Evolutionary conservation across 2,329 filamentous ascomycete species (phyloP), one percentile per base, ranked within the genome.

Genomic region (Ceratocystis eucalypticola): DNA sequence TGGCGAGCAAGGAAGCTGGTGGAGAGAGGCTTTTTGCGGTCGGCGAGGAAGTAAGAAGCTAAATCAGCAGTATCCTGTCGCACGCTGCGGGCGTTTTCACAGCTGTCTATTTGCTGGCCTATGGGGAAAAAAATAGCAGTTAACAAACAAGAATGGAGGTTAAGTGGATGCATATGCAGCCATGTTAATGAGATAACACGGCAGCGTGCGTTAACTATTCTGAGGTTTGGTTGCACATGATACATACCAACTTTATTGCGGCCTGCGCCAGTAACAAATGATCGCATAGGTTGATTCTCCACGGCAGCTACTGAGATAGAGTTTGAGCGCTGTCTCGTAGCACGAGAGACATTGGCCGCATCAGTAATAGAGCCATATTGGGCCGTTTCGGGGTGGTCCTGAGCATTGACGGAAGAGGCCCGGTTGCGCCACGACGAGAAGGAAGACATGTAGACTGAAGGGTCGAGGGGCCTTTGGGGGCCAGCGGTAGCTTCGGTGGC

Each of bases 51-150:
- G 73, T 92, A 91, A 20, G 84, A 90, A 55, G 91, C 91, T 66
- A 96, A 80, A 75, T 96, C 90, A 64, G 91, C 89, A 1, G 91
- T 95, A 73, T 94, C 88, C 75, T 94, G 87, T 69, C 91, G 87
- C 50, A 96, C 88, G 70, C 86, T 88, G 68, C 86, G 84, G 44
- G 89, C 88, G 74, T 89, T 89, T 71, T 89, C 84, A 20, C 84
- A 82, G 71, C 84, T 88, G 73, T 93, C 88, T 75, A 83, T 77
- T 80, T 83, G 69, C 53, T 66, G 59, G 64, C 66, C 66, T 68
- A 7, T 22, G 5, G 1, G 8, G 20, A 12, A 20, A 5, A 15
- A 25, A 50, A 33, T 57, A 37, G 3, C 3, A 28, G 48, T 53
- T 25, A 53, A 7, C 25, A 28, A 12, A 15, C 20, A 53, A n/a